These are phyloP conservation scores for Marasmius oreades DNA, from an alignment of 1,284 basidiomycete species.

Conservation along the genomic window DNA sequence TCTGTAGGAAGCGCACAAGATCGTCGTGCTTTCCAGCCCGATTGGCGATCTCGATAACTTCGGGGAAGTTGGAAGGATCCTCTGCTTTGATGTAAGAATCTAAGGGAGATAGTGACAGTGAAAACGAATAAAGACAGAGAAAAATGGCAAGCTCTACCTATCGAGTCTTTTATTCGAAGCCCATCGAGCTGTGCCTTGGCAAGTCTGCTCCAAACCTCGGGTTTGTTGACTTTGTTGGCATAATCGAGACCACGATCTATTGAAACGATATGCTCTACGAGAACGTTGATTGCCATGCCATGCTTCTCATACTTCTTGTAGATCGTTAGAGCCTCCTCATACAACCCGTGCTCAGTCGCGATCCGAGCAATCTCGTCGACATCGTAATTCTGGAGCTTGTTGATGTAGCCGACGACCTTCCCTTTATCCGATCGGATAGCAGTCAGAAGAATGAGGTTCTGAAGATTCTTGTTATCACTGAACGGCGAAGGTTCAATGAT, in stretches of 20 bases:
- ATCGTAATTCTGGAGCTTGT: conserved; percentile 96
- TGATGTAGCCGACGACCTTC: conserved; percentile 98
- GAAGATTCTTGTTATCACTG: conserved; percentile 94
- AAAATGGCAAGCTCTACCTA: conserved; percentile 58
- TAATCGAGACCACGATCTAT: conserved; percentile 97
- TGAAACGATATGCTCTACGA: conserved; percentile 98
- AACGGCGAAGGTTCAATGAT: conserved; percentile 97
- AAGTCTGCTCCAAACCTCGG: conserved; percentile 95
- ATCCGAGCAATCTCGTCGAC: conserved; percentile 94
- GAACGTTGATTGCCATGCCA: conserved; percentile 93
- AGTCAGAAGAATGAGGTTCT: conserved; percentile 93
- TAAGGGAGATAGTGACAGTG: conserved; percentile 26
- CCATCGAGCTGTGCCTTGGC: conserved; percentile 99
- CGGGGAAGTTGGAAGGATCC: conserved; percentile 92
- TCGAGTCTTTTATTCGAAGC: conserved; percentile 96
- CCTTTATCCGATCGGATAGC: conserved; percentile 98
- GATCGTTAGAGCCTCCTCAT: conserved; percentile 96
- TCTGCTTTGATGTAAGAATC: conserved; percentile 99
- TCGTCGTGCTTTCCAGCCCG: conserved; percentile 98
- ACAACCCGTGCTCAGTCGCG: conserved; percentile 93
- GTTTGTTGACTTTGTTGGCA: conserved; percentile 95
- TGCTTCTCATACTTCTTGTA: conserved; percentile 96
- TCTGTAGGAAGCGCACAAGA: conserved; percentile 95
- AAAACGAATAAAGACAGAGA: not conserved
- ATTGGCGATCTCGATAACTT: conserved; percentile 96